Conservation (phyloP, 495 filamentous ascomycete species). For the Annulohypoxylon stygium region DNA sequence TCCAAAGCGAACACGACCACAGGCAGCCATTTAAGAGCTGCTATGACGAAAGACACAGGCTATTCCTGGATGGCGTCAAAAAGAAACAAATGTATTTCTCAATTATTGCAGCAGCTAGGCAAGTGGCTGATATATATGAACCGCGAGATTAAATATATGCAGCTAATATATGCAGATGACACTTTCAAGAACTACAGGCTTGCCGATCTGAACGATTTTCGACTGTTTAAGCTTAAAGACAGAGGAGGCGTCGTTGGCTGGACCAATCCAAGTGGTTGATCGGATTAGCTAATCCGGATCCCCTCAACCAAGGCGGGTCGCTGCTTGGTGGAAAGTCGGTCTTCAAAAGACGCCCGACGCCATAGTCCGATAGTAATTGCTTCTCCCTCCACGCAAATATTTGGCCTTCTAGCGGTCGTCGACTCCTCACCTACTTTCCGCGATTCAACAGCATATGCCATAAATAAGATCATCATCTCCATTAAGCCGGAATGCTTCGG, state of each 20-base stretch:
- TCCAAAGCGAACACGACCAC: not conserved
- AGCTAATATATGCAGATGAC: not conserved
- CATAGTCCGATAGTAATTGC: not conserved
- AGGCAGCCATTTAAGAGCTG: slow-evolving; percentile 8
- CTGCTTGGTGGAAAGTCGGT: not conserved
- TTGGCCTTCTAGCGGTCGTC: not conserved
- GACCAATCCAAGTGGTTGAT: slow-evolving; percentile 1
- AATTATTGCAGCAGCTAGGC: not conserved
- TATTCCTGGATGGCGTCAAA: not conserved
- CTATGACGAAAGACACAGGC: not conserved
- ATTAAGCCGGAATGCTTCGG: not conserved
- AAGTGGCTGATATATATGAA: not conserved
- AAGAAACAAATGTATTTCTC: not conserved
- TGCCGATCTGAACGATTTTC: not conserved
- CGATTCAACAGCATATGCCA: not conserved
- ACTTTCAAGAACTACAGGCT: not conserved
- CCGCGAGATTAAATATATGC: not conserved
- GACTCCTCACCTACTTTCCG: not conserved
- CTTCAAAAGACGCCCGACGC: not conserved
- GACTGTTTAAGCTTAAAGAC: slow-evolving; percentile 2
- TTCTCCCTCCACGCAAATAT: not conserved
- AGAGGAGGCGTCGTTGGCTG: not conserved
- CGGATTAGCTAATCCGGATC: not conserved
- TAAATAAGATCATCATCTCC: not conserved
- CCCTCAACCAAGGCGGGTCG: not conserved